Base-by-base conservation (phyloP, 2,329 filamentous ascomycete species). In the Sporothrix brunneoviolacea region DNA sequence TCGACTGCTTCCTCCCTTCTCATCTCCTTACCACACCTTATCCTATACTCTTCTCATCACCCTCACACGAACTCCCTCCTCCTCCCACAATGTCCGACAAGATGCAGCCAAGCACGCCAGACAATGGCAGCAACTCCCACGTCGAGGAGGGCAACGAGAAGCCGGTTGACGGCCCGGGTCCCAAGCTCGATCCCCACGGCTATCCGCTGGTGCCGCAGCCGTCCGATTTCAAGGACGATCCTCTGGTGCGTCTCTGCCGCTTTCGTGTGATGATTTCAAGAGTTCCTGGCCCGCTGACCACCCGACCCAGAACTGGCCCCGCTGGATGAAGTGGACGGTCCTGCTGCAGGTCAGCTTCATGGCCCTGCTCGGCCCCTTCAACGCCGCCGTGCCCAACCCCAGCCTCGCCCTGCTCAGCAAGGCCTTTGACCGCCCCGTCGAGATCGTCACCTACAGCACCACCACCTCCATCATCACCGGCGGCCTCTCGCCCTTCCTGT, bases 261-360 rank as follows among this genome's bases (percentile, higher is more conserved):
- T n/a, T n/a, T n/a, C n/a, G n/a, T n/a, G n/a, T n/a, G n/a, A n/a
- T n/a, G n/a, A n/a, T n/a, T n/a, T n/a, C n/a, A n/a, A n/a, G n/a
- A n/a, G n/a, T n/a, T n/a, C n/a, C n/a, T n/a, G n/a, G n/a, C n/a
- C n/a, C n/a, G n/a, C n/a, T n/a, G n/a, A n/a, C n/a, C n/a, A n/a
- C n/a, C n/a, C n/a, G n/a, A n/a, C n/a, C n/a, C n/a, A n/a, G n/a
- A 58, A 58, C 53, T 58, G 56, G 56, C 52, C 52, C 30, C 43
- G 35, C 8, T 55, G 53, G 56, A 40, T 52, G 45, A 58, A 58
- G 41, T 55, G 50, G 48, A 24, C 41, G 7, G 54, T 58, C 8
- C 53, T 58, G 38, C 35, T 55, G 32, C 52, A 58, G 40, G 54
- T 58, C 35, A 52, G 50, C 32, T 43, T 55, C 36, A 54, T 55